Conservation (phyloP, 805 yeast genomes). For the Kazachstania taianensis region DNA sequence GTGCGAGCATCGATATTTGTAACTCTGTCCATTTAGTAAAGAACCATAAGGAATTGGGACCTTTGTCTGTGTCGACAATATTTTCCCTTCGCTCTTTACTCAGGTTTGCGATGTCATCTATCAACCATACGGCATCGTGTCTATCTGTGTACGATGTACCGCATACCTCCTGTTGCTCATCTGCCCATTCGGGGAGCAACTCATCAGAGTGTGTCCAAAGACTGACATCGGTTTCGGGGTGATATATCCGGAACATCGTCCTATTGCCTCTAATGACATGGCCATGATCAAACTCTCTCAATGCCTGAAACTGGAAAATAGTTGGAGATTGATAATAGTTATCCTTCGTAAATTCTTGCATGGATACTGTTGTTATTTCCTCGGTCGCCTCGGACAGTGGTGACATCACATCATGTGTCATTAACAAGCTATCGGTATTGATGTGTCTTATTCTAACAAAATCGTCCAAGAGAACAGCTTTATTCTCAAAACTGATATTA, state of each 20-base stretch:
- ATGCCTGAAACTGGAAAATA: conserved; percentile 59
- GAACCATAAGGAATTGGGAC: conserved; percentile 44
- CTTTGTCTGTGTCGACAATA: conserved; percentile 17
- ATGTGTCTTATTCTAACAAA: conserved; percentile 69
- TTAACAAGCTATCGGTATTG: conserved; percentile 63
- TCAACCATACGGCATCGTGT: conserved; percentile 56
- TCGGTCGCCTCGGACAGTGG: conserved; percentile 82
- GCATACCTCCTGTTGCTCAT: conserved; percentile 79
- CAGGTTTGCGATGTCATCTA: conserved; percentile 59
- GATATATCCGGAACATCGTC: conserved; percentile 57
- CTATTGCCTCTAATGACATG: conserved; percentile 52
- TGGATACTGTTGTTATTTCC: conserved; percentile 69
- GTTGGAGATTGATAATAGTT: conserved; percentile 68
- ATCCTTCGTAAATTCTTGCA: conserved; percentile 44
- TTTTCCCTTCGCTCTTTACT: conserved; percentile 54
- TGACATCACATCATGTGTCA: conserved; percentile 92
- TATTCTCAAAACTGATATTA: neutral
- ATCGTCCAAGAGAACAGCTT: conserved; percentile 52
- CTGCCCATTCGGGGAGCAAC: conserved; percentile 94
- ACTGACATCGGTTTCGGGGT: conserved; percentile 78
- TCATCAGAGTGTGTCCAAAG: conserved; percentile 86
- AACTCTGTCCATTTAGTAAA: conserved; percentile 80
- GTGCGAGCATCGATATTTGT: conserved; percentile 38
- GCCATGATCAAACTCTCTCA: conserved; percentile 40
- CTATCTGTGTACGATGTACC: conserved; percentile 78